Percentiles rank a stretch among this genome's conserved stretches.
Evolutionary conservation across 2,329 filamentous ascomycete species (phyloP).

Genomic region (Talaromyces sp.): DNA sequence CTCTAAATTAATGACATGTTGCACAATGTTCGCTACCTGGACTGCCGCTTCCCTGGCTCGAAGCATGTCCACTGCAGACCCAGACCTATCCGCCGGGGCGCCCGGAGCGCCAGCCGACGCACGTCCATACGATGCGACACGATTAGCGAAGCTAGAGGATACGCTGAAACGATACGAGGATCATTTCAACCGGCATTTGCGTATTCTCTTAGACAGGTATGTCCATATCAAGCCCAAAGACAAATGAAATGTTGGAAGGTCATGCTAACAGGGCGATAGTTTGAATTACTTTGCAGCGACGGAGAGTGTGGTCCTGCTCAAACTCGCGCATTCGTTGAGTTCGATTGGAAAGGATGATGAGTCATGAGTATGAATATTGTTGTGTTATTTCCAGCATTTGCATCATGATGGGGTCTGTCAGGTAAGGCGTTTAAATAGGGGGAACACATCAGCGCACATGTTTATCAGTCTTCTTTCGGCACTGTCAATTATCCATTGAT

Average conservation of each 20-base stretch:
- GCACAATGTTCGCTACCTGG: constrained; percentile 88
- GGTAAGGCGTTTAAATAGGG: background rate
- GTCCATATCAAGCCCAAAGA: constrained; percentile 4
- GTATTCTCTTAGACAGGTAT: constrained; percentile 82
- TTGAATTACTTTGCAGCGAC: constrained; percentile 96
- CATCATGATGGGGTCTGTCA: background rate
- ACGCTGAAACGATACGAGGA: constrained; percentile 88
- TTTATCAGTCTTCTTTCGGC: background rate
- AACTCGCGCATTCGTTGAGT: constrained; percentile 54
- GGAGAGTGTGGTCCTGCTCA: constrained; percentile 89
- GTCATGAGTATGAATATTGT: background rate
- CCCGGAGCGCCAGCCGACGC: constrained; percentile 30
- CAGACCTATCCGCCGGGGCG: constrained; percentile 58
- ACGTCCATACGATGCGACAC: constrained; percentile 55
- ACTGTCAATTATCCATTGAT: background rate
- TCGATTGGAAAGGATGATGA: constrained; percentile 43
- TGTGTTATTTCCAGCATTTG: background rate
- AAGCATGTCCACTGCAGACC: constrained; percentile 78
- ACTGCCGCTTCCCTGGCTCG: constrained; percentile 75
- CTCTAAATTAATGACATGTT: constrained; percentile 94
- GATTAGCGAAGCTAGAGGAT: constrained; percentile 75
- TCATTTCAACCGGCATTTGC: constrained; percentile 87
- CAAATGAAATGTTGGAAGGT: background rate
- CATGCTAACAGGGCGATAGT: constrained; percentile 23
- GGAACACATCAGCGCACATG: background rate